Evolutionary conservation across 2,329 filamentous ascomycete species (phyloP), one percentile per base, ranked within the genome.

Genomic region (Dactylonectria macrodidyma): DNA sequence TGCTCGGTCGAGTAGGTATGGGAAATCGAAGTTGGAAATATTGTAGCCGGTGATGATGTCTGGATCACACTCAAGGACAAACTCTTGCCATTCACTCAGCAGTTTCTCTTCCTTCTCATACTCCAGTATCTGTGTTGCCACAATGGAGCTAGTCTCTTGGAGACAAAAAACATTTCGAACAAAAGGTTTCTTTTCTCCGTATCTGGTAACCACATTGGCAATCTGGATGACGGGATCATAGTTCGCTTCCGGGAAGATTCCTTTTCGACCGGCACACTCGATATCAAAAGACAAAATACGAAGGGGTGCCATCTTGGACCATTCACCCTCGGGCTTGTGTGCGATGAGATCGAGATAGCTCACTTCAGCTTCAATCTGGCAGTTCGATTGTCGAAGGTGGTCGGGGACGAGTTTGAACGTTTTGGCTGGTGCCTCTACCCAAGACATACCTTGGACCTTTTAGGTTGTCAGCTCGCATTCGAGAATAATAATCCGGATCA

Each of bases 31-130:
- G 83, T 99, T 99, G 78, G 93, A 86, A 83, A 97, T 99, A 81
- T 99, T 99, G 90, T 99, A 99, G 52, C 96, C 96, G 62, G 97
- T 99, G 77, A 99, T 97, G 71, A 99, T 93, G 82, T 99, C 96
- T 0, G 96, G 95, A 73, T 99, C 96, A 1, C 96, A 94, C 75
- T 94, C 90, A 74, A 97, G 88, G 16, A 99, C 81, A 72, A 99
- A 99, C 67, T 97, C 88, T 76, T 93, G 91, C 96, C 96, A 99
- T 48, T 91, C 90, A 82, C 92, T 90, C n/a, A 99, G 86, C 95
- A 99, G 96, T 68, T 95, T 90, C 62, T 92, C 90, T 79, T 99
- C 96, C 50, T 89, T 87, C 19, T 92, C 86, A 72, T 93, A 98
- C 68, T 95, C 92, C 47, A 97, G 86, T 61, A 99, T 91, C 75